These are phyloP conservation scores for Trametes pubescens DNA, from an alignment of 1,284 basidiomycete genomes.

Conservation along the genomic window DNA sequence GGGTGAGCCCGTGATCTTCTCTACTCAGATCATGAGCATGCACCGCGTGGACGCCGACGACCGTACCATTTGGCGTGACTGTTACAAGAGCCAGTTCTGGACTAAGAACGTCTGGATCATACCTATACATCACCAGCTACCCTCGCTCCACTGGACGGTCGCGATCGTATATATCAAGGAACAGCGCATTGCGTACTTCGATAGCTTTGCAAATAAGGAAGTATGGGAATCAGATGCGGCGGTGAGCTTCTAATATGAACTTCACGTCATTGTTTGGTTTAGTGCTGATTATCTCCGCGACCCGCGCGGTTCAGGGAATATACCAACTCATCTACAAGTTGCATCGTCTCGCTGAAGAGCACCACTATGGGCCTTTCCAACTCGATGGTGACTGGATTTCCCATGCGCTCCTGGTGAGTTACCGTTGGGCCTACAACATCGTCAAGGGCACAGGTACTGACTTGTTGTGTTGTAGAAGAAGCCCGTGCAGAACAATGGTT, in stretches of 20 bases:
- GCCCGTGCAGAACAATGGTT: conserved; percentile 26
- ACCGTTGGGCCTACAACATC: not conserved
- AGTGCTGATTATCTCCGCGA: too few species aligned
- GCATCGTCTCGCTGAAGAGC: not conserved
- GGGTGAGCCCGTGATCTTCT: not conserved
- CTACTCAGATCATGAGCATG: not conserved
- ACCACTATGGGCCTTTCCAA: not conserved
- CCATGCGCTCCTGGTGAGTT: conserved; percentile 5
- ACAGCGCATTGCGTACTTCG: conserved; percentile 15
- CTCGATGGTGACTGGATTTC: not conserved
- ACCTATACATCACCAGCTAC: conserved; percentile 10
- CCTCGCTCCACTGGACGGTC: conserved; percentile 21
- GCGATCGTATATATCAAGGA: conserved; percentile 3
- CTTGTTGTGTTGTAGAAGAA: not conserved
- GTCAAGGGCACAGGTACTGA: too few species aligned
- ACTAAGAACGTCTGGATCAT: conserved; percentile 17
- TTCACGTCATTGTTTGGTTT: too few species aligned
- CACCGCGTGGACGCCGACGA: not conserved
- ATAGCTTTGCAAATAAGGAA: conserved; percentile 12
- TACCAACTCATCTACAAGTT: not conserved
- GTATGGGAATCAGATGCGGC: conserved; percentile 2
- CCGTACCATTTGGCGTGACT: conserved; percentile 1
- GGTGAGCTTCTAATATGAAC: not conserved
- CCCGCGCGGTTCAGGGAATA: too few species aligned
- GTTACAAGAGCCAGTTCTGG: conserved; percentile 5